A percentile compares a stretch with the other conserved stretches of the same genome.
Evolutionary conservation across 768 basidiomycete genomes (phyloP).

Genomic region (Mycena polygramma): DNA sequence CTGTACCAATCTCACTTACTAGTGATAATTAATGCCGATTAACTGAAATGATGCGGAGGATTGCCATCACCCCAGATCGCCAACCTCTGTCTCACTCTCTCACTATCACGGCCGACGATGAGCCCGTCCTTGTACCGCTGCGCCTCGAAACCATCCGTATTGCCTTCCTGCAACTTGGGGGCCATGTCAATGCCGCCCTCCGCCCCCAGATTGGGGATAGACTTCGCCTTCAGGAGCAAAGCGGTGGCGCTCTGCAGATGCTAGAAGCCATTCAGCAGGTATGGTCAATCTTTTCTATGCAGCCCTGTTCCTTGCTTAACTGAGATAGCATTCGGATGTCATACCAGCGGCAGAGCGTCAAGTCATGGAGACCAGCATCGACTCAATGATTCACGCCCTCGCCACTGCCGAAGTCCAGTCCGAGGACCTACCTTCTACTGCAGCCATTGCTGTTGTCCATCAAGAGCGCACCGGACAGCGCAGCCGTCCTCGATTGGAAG

Average conservation of each 20-base stretch:
- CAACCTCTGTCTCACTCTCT: background rate
- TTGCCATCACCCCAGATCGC: background rate
- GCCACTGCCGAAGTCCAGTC: conserved; percentile 19
- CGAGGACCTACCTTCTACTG: conserved; percentile 24
- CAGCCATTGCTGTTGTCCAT: conserved; percentile 7
- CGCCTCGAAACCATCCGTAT: conserved; percentile 40
- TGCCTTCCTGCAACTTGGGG: conserved; percentile 32
- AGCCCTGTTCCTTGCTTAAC: background rate
- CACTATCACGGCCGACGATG: too few species aligned
- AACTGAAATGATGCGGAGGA: too few species aligned
- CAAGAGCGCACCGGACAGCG: conserved; percentile 28
- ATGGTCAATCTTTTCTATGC: too few species aligned
- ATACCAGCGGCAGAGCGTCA: conserved; percentile 27
- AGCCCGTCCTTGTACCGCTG: conserved; percentile 10
- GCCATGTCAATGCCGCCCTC: conserved; percentile 27
- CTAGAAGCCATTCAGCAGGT: conserved; percentile 25
- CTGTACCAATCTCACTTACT: background rate
- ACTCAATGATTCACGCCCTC: conserved; percentile 31
- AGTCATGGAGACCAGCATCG: conserved; percentile 25
- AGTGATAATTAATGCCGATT: background rate
- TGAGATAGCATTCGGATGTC: conserved; percentile 24
- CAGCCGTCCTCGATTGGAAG: conserved; percentile 42
- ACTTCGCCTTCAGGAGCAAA: conserved; percentile 22
- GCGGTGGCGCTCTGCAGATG: conserved; percentile 15
- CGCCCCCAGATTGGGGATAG: conserved; percentile 32